These are phyloP conservation scores for Magnaporthiopsis rhizophila DNA, from an alignment of 2,329 filamentous ascomycete genomes.

Conservation along the genomic window DNA sequence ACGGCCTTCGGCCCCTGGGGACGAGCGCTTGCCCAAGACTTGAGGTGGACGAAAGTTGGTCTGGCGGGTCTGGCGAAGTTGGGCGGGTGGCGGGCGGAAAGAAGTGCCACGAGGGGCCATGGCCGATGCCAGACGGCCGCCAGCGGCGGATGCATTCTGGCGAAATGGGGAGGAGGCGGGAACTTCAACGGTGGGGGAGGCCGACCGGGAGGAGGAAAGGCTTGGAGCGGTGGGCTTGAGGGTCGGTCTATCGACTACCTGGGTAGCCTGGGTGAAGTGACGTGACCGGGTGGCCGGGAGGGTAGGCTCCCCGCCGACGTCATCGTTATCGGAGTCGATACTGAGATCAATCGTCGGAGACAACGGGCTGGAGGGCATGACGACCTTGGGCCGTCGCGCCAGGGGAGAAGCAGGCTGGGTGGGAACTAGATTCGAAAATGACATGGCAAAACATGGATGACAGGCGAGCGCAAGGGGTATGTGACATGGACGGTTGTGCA, in stretches of 20 bases:
- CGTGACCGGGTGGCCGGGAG: slow-evolving; percentile 22
- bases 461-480: neutral
- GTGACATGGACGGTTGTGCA: neutral
- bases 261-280: slow-evolving; percentile 39
- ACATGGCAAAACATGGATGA: neutral
- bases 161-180: slow-evolving; percentile 78
- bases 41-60: neutral
- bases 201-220: slow-evolving; percentile 35
- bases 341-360: neutral
- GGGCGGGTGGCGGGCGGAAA: slow-evolving; percentile 45
- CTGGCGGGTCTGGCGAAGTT: slow-evolving; percentile 16
- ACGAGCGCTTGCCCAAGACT: slow-evolving; percentile 8
- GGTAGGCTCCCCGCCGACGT: slow-evolving; percentile 8
- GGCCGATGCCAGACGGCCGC: slow-evolving; percentile 43
- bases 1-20: neutral
- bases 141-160: slow-evolving; percentile 13
- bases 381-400: slow-evolving; percentile 5
- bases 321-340: slow-evolving; percentile 13
- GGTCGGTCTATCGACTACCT: slow-evolving; percentile 34
- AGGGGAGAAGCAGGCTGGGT: slow-evolving; percentile 5
- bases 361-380: neutral
- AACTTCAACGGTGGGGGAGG: slow-evolving; percentile 55
- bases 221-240: slow-evolving; percentile 22
- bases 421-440: neutral
- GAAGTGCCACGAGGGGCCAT: slow-evolving; percentile 72